Base-by-base conservation (phyloP, 2,329 filamentous ascomycete species). In the Scedosporium apiospermum region DNA sequence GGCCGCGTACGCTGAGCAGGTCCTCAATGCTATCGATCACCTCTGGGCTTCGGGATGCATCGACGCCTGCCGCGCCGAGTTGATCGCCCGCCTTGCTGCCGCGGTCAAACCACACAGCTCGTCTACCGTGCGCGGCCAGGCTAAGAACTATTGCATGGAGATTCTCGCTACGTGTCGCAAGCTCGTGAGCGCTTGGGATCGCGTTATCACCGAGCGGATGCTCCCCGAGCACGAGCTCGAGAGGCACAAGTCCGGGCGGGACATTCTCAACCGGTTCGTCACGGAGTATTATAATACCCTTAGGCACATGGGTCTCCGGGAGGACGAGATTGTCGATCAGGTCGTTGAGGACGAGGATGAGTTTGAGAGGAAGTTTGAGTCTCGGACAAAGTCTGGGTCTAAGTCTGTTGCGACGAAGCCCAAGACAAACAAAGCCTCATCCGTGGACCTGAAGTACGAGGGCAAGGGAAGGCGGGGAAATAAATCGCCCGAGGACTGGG, bases 1-100 rank as follows among this genome's bases (percentile, higher is more conserved):
- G 46, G 16, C 5, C 18, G 60, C 46, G 1, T 81, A 81, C 67
- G 83, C 80, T 63, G 68, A 72, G 27, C 83, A 85, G 67, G 76
- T 87, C 51, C 69, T 74, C 30, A 67, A 70, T 3, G 84, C 83
- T 16, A 73, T 87, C 21, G 72, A 77, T 16, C 75, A 75, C 18
- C 72, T 87, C 34, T 83, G 80, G 78, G 72, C 76, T 21, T 80
- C 80, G 3, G 78, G 82, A 68, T 74, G 72, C 63, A 70, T 70
- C 18, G 67, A 76, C 7, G 70, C 75, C 49, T 73, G 75, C 61
- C 73, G 74, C 44, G 71, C 69, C 66, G 75, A 76, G 65, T 70
- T 73, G 16, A 61, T 65, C 4, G 62, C 63, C 14, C 65, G 69
- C 9, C 60, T 66, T 16, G 68, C 68, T 21, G 68, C 69, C 1